Evolutionary conservation across 257 asterid genomes (phyloP).

Genomic region (Solanum boliviense): DNA sequence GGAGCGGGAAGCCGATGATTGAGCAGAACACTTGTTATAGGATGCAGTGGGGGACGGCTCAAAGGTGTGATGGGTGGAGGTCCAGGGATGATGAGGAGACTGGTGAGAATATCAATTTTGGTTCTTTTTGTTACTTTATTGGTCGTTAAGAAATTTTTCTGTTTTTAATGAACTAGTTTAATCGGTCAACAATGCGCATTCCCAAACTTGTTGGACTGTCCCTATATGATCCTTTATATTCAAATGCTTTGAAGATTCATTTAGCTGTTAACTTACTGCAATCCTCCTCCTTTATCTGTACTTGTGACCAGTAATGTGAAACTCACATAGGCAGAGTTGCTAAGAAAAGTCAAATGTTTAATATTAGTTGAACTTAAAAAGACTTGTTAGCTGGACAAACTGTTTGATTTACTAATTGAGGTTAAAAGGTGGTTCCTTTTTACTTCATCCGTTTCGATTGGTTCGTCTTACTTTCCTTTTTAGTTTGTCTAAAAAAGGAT

Average conservation of each 20-base stretch:
- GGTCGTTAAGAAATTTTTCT: neutral
- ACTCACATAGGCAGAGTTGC: neutral
- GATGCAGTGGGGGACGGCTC: conserved; percentile 86
- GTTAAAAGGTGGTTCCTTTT: neutral
- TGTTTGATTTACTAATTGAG: neutral
- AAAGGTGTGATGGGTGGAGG: conserved; percentile 85
- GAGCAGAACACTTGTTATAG: conserved; percentile 85
- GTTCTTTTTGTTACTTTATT: conserved; percentile 4
- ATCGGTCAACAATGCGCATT: neutral
- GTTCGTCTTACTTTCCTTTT: neutral
- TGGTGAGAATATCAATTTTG: conserved; percentile 45
- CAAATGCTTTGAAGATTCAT: neutral
- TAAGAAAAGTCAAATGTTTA: neutral
- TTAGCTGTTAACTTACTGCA: neutral
- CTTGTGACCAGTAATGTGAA: neutral
- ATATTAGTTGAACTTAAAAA: neutral
- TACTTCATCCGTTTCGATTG: neutral
- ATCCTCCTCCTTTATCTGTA: neutral
- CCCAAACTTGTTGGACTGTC: neutral
- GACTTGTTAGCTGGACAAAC: neutral
- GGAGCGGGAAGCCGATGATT: conserved; percentile 84
- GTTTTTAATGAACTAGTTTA: neutral
- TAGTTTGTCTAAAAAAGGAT: neutral
- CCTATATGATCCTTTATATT: neutral
- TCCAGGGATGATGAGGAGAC: conserved; percentile 90